Evolutionary conservation across 306 rosid genomes (phyloP).

Genomic region (Senna tora): DNA sequence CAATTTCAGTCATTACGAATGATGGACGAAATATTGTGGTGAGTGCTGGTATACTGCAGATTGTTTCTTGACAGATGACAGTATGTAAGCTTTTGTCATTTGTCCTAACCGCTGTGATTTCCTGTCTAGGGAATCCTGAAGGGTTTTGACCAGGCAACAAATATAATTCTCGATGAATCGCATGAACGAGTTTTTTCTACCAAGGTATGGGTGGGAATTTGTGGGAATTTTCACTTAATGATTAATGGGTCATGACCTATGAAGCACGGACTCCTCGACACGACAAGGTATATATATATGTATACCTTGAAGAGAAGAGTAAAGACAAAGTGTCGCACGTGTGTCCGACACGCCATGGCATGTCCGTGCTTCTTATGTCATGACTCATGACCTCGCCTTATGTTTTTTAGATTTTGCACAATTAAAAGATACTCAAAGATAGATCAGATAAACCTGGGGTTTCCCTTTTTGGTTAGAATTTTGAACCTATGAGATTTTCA

Average conservation of each 20-base stretch:
- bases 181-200: slow-evolving; percentile 96
- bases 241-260: background rate
- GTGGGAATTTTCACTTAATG: slow-evolving; percentile 2
- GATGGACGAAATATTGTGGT: slow-evolving; percentile 98
- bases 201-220: slow-evolving; percentile 57
- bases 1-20: slow-evolving; percentile 87
- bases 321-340: too few species aligned
- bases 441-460: background rate
- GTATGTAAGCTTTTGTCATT: background rate
- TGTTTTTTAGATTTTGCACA: too few species aligned
- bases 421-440: background rate
- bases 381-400: too few species aligned
- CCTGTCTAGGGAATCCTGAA: slow-evolving; percentile 74
- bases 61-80: background rate
- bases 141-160: slow-evolving; percentile 98
- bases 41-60: slow-evolving; percentile 21
- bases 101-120: slow-evolving; percentile 8
- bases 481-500: background rate
- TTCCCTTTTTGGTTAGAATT: background rate
- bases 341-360: too few species aligned
- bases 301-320: too few species aligned
- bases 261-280: too few species aligned
- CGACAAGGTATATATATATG: too few species aligned
- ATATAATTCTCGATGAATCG: slow-evolving; percentile 97
- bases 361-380: too few species aligned